Conservation (phyloP, 1,284 basidiomycete genomes). For the Pascua guehoae region DNA sequence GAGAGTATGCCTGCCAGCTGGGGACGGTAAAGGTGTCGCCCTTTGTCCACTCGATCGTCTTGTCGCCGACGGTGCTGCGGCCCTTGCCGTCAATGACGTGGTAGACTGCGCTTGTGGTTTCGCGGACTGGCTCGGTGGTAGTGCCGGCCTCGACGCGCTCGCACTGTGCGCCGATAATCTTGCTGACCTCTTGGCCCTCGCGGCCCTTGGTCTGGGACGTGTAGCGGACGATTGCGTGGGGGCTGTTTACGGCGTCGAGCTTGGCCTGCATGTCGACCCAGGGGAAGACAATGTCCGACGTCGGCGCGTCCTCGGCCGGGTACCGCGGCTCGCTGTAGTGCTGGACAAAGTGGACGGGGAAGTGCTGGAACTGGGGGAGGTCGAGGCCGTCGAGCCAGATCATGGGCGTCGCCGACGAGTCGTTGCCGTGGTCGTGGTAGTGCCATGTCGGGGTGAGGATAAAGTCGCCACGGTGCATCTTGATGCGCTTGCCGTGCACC, state of each 20-base stretch:
- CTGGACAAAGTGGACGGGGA: constrained; percentile 23
- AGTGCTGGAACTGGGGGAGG: constrained; percentile 23
- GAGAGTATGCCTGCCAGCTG: constrained; percentile 16
- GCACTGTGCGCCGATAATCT: constrained; percentile 21
- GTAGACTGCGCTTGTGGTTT: constrained; percentile 18
- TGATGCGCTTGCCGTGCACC: constrained; percentile 20
- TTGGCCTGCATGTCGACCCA: constrained; percentile 20
- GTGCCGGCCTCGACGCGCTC: constrained; percentile 18
- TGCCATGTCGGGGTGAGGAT: constrained; percentile 24
- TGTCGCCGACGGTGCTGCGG: constrained; percentile 13
- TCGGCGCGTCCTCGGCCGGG: constrained; percentile 18
- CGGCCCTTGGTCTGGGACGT: constrained; percentile 12
- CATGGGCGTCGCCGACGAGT: constrained; percentile 17
- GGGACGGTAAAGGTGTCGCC: constrained; percentile 26
- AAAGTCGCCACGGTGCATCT: constrained; percentile 25
- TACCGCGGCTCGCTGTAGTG: constrained; percentile 22
- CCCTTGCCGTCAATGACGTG: constrained; percentile 23
- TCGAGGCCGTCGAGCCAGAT: constrained; percentile 29
- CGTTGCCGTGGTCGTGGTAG: constrained; percentile 27
- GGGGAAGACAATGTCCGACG: constrained; percentile 14
- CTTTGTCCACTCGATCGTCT: constrained; percentile 19
- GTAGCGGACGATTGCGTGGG: constrained; percentile 14
- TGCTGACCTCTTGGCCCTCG: constrained; percentile 22
- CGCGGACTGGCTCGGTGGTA: constrained; percentile 4
- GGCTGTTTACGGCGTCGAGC: constrained; percentile 8